These are phyloP conservation scores for Aspergillus sclerotiicarbonarius DNA, from an alignment of 495 filamentous ascomycete genomes.

Conservation along the genomic window DNA sequence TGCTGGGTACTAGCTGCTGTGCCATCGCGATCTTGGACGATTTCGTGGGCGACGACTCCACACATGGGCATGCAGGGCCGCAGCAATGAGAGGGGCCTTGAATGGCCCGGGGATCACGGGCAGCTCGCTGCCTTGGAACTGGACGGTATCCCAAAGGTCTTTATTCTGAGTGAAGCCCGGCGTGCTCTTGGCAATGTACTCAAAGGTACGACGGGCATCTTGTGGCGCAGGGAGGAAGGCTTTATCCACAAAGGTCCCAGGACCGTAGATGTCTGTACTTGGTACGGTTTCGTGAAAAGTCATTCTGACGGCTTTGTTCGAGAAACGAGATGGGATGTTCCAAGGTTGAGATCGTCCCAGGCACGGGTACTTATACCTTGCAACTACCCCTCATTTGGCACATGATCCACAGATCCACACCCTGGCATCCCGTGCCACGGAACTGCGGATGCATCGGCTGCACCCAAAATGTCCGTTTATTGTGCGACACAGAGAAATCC, in stretches of 20 bases:
- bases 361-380: no score
- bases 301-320: no score
- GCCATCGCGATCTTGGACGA: slow-evolving; percentile 25
- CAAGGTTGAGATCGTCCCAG: no score
- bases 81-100: slow-evolving; percentile 27
- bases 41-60: slow-evolving; percentile 27
- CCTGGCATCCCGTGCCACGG: neutral
- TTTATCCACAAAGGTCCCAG: slow-evolving; percentile 30
- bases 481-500: neutral
- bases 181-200: slow-evolving; percentile 21
- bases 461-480: neutral
- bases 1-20: slow-evolving; percentile 7
- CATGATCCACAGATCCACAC: no score
- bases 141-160: slow-evolving; percentile 23
- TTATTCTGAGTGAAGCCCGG: slow-evolving; percentile 26
- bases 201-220: slow-evolving; percentile 27
- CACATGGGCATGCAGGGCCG: slow-evolving; percentile 31
- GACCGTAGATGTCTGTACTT: slow-evolving; percentile 25
- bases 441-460: no score
- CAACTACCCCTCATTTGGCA: no score
- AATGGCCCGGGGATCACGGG: slow-evolving; percentile 30
- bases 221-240: slow-evolving; percentile 22
- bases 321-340: no score
- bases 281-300: slow-evolving; percentile 20
- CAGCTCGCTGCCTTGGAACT: slow-evolving; percentile 23